A percentile compares a stretch with the other conserved stretches of the same genome.
Conservation (phyloP, 2,329 filamentous ascomycete genomes). For the Neocatenulostroma microsporum region DNA sequence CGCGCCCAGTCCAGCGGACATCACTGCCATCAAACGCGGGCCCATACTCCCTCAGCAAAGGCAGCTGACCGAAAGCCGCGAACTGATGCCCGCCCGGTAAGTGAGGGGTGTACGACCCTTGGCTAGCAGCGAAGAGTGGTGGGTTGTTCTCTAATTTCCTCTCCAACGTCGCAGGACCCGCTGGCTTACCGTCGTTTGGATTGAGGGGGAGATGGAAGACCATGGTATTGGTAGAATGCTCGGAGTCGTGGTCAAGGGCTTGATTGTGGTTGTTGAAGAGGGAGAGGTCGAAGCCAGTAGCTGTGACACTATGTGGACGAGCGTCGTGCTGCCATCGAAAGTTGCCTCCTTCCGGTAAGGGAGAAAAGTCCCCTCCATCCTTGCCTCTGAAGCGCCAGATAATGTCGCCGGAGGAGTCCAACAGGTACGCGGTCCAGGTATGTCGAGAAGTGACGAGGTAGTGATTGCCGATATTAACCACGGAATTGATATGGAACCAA, state of each 20-base stretch:
- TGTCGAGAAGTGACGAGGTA: slow-evolving; percentile 20
- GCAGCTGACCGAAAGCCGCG: slow-evolving; percentile 16
- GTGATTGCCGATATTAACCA: slow-evolving; percentile 16
- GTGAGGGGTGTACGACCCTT: slow-evolving; percentile 15
- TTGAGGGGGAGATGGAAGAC: slow-evolving; percentile 12
- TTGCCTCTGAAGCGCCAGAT: slow-evolving; percentile 18
- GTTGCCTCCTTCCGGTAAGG: slow-evolving; percentile 12
- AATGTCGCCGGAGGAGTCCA: slow-evolving; percentile 15
- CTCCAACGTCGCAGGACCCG: not conserved
- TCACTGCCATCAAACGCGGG: slow-evolving; percentile 8
- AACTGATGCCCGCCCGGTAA: slow-evolving; percentile 16
- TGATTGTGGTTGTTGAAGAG: slow-evolving; percentile 21
- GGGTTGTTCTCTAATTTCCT: not conserved
- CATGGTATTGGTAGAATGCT: slow-evolving; percentile 11
- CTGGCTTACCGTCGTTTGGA: not conserved
- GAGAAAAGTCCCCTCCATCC: slow-evolving; percentile 18
- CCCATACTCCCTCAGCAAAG: slow-evolving; percentile 17
- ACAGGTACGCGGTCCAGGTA: slow-evolving; percentile 18
- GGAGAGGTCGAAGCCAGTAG: slow-evolving; percentile 10
- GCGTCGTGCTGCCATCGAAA: slow-evolving; percentile 22
- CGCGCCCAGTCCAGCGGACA: slow-evolving; percentile 13
- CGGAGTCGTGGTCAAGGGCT: slow-evolving; percentile 5
- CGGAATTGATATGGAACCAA: slow-evolving; percentile 22
- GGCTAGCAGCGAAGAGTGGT: slow-evolving; percentile 12
- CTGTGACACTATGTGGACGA: slow-evolving; percentile 16